Percentiles rank a stretch among this genome's conserved stretches.
Evolutionary conservation across 768 basidiomycete genomes (phyloP).

Genomic region (Gautieria morchelliformis): DNA sequence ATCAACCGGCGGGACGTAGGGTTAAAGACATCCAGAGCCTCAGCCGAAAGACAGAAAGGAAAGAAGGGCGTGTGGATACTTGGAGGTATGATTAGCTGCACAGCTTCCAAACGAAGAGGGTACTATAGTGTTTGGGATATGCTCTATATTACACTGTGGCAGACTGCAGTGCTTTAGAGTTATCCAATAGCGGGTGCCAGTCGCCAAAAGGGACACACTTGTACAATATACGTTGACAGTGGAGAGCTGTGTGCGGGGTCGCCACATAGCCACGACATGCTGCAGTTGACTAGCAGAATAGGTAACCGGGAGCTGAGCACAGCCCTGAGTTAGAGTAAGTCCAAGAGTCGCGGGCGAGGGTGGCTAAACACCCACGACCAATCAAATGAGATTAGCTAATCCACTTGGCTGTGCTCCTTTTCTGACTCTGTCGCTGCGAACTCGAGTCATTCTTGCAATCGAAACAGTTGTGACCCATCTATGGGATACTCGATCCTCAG

Average conservation of each 20-base stretch:
- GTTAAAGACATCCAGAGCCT: no score
- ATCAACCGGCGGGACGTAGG: no score
- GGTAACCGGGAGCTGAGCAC: not conserved
- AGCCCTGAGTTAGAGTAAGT: not conserved
- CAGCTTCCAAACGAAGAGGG: not conserved
- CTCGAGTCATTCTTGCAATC: not conserved
- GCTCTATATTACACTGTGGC: not conserved
- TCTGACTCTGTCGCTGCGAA: not conserved
- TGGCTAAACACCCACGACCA: no score
- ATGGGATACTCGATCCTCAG: no score
- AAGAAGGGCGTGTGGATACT: no score
- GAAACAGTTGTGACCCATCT: not conserved
- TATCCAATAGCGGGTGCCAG: not conserved
- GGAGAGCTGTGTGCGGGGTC: not conserved
- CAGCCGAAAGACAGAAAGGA: no score
- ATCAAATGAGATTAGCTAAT: no score
- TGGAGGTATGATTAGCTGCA: not conserved
- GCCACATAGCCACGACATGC: not conserved
- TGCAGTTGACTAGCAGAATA: not conserved
- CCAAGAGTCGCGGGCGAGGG: no score
- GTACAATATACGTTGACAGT: not conserved
- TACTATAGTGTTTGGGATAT: not conserved
- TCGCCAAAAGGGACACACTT: not conserved
- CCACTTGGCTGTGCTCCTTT: not conserved
- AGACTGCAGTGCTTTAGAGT: not conserved